A percentile compares a stretch with the other conserved stretches of the same genome.
Conservation (phyloP, 108 stramenopile genomes). For the Hondaea fermentalgiana region DNA sequence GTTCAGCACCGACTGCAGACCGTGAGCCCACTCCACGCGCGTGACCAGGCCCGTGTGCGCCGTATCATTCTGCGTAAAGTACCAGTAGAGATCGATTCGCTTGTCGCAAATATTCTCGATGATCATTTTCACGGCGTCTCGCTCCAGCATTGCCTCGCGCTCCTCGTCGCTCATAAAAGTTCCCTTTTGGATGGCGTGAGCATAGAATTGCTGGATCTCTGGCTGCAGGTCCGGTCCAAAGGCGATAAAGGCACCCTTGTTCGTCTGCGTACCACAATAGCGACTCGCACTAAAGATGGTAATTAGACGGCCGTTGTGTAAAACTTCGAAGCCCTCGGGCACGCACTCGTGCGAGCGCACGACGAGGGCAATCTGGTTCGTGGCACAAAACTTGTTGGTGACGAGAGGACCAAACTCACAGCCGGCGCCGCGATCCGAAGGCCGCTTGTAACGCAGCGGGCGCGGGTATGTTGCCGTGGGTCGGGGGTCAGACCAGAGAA, state of each 20-base stretch:
- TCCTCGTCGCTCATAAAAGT: not conserved
- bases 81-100: slow-evolving; percentile 48
- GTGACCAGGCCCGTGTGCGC: slow-evolving; percentile 33
- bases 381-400: slow-evolving; percentile 48
- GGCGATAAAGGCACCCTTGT: slow-evolving; percentile 33
- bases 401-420: slow-evolving; percentile 52
- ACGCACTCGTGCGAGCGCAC: slow-evolving; percentile 61
- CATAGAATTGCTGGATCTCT: slow-evolving; percentile 22
- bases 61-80: slow-evolving; percentile 47
- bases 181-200: slow-evolving; percentile 6
- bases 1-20: slow-evolving; percentile 43
- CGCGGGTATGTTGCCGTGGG: not conserved
- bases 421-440: slow-evolving; percentile 51
- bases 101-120: slow-evolving; percentile 47
- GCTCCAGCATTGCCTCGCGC: not conserved
- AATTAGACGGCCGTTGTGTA: slow-evolving; percentile 45
- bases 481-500: slow-evolving; percentile 55
- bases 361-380: slow-evolving; percentile 44
- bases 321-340: slow-evolving; percentile 42
- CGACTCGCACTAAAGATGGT: slow-evolving; percentile 56
- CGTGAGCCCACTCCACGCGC: slow-evolving; percentile 49
- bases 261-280: slow-evolving; percentile 51
- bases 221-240: not conserved
- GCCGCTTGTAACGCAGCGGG: slow-evolving; percentile 40
- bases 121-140: slow-evolving; percentile 42